Evolutionary conservation across 2,329 filamentous ascomycete genomes (phyloP), one percentile per base, ranked within the genome.

Genomic region (Bipolaris victoriae): DNA sequence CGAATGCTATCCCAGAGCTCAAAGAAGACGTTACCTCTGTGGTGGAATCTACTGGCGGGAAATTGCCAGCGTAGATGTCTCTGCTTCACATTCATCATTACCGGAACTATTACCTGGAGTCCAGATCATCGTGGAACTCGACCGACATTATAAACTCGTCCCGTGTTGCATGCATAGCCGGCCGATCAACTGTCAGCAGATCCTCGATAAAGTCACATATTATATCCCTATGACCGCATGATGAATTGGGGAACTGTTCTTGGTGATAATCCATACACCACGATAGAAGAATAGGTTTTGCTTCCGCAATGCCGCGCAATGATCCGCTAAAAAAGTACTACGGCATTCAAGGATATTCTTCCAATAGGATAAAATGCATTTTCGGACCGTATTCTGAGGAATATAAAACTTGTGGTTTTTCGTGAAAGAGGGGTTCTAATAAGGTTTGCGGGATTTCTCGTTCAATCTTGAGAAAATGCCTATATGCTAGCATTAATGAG

Each of bases 1-100:
- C 80, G 54, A 80, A 80, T 53, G 84, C 80, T 5, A 84, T 87
- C 68, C 85, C 85, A 2, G 85, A 86, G 47, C 79, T 85, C 65
- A 76, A 76, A 49, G 77, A 76, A 31, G 84, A 87, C 61, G 81
- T 87, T 5, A 78, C 78, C 59, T 77, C 77, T 49, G 79, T 85
- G 10, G 73, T 86, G 44, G 73, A 77, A 60, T 77, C 76, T 22
- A 78, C 78, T 16, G 79, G 79, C 18, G 78, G 79, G n/a, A 69
- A 64, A n/a, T 52, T 75, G 16, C 58, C 40, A 18, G 45, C 49
- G 29, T 57, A 49, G 18, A 7, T 3, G n/a, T 20, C n/a, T 44
- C n/a, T 4, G 15, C 10, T 15, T n/a, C 13, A 35, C n/a, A 15
- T 22, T 18, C 48, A 50, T 26, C 16, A 37, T 45, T 45, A 29